phyloP scores from a whole-genome alignment of 2,329 filamentous ascomycete genomes.

The Ustilaginoidea virens region DNA sequence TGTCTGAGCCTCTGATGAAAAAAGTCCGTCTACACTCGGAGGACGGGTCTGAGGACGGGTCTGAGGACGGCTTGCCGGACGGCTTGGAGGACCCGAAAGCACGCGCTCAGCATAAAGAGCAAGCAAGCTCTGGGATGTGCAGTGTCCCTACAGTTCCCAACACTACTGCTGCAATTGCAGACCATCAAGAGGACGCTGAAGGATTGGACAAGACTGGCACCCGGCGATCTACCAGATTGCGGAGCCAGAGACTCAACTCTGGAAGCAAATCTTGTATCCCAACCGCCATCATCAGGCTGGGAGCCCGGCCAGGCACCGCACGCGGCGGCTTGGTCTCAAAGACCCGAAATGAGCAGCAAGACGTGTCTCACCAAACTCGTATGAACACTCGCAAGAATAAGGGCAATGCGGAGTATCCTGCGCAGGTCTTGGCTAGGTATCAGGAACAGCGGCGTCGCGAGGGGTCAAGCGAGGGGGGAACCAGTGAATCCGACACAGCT shows the following conservation, averaged over 20 bases:
- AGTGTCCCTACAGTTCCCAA: not conserved
- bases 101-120: not conserved
- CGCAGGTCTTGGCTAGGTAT: constrained; percentile 17
- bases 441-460: constrained; percentile 10
- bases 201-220: constrained; percentile 8
- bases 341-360: constrained; percentile 14
- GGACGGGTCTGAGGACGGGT: constrained; percentile 45
- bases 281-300: constrained; percentile 19
- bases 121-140: too few species aligned
- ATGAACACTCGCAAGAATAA: constrained; percentile 20
- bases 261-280: constrained; percentile 18
- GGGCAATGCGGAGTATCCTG: constrained; percentile 19
- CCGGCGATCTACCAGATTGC: constrained; percentile 19
- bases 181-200: constrained; percentile 5
- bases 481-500: not conserved
- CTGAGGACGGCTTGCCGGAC: constrained; percentile 44
- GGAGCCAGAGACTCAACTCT: constrained; percentile 7
- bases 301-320: constrained; percentile 9
- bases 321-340: constrained; percentile 11
- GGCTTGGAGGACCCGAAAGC: constrained; percentile 46
- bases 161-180: not conserved
- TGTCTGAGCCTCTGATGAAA: constrained; percentile 10
- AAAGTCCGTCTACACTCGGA: too few species aligned
- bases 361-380: constrained; percentile 17
- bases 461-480: constrained; percentile 1